These are phyloP conservation scores for Candida gorgasii DNA, from an alignment of 805 yeast genomes.

Conservation along the genomic window DNA sequence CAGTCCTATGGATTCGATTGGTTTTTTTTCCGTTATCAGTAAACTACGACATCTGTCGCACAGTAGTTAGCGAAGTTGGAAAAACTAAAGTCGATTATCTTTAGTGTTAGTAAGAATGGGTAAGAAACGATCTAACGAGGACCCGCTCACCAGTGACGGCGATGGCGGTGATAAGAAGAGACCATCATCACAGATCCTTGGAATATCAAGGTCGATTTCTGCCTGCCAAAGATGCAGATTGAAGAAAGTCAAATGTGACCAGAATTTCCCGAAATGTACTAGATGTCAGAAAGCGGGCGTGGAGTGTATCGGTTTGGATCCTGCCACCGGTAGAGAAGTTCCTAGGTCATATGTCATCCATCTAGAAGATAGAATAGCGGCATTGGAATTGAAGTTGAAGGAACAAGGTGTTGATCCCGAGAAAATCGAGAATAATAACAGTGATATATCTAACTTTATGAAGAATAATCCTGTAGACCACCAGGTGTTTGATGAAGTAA, in stretches of 20 bases:
- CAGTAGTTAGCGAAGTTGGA: no score
- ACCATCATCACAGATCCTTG: constrained; percentile 16
- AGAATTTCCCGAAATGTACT: constrained; percentile 65
- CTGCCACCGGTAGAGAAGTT: constrained; percentile 83
- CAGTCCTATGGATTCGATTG: no score
- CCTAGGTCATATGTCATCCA: constrained; percentile 78
- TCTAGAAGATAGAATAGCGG: constrained; percentile 63
- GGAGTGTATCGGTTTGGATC: constrained; percentile 82
- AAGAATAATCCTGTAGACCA: neutral
- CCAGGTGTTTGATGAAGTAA: constrained; percentile 12
- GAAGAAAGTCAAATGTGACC: constrained; percentile 68
- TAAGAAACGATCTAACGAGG: constrained; percentile 3
- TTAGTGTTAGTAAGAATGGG: no score
- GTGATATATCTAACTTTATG: neutral
- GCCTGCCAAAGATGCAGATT: constrained; percentile 83
- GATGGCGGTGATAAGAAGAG: constrained; percentile 2
- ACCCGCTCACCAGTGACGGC: neutral
- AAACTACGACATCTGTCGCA: constrained; percentile 4
- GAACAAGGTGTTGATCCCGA: constrained; percentile 42
- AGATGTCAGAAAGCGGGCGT: constrained; percentile 62
- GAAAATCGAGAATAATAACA: neutral
- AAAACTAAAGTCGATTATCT: no score
- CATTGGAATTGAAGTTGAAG: constrained; percentile 53
- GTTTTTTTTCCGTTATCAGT: neutral
- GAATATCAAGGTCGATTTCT: constrained; percentile 65